phyloP scores from a whole-genome alignment of 176 grass and related monocot genomes.

The Oropetium thomaeum region DNA sequence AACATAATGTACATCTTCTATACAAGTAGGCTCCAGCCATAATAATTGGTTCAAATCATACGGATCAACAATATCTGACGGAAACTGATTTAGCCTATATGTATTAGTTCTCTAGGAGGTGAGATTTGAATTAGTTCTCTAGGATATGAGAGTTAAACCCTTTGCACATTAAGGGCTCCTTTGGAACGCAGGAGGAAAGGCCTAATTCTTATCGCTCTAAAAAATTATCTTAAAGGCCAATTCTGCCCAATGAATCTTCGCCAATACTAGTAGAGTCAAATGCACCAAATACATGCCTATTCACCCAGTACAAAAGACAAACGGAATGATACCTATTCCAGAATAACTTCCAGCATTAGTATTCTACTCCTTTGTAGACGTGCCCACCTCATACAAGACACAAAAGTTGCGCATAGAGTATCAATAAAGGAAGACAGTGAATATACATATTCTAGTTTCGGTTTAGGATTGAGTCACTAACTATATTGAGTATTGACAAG shows the following conservation, averaged over 20 bases:
- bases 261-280: slow-evolving; percentile 19
- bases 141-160: slow-evolving; percentile 6
- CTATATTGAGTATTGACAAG: not conserved
- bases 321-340: not conserved
- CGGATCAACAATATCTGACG: not conserved
- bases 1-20: not conserved
- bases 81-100: slow-evolving; percentile 1
- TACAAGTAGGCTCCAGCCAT: slow-evolving; percentile 2
- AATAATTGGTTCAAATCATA: not conserved
- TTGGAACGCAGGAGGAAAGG: too few species aligned
- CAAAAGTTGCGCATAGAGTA: slow-evolving; percentile 16
- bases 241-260: slow-evolving; percentile 8
- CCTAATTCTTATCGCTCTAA: not conserved
- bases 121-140: slow-evolving; percentile 5
- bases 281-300: slow-evolving; percentile 16
- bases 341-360: slow-evolving; percentile 10
- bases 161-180: too few species aligned
- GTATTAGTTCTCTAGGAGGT: too few species aligned
- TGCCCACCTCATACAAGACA: slow-evolving; percentile 17
- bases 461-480: not conserved
- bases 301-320: slow-evolving; percentile 22
- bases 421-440: not conserved
- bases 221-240: not conserved
- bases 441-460: not conserved
- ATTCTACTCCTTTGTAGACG: slow-evolving; percentile 4